phyloP scores from a whole-genome alignment of 345 rosid genomes.

The Carallia brachiata region DNA sequence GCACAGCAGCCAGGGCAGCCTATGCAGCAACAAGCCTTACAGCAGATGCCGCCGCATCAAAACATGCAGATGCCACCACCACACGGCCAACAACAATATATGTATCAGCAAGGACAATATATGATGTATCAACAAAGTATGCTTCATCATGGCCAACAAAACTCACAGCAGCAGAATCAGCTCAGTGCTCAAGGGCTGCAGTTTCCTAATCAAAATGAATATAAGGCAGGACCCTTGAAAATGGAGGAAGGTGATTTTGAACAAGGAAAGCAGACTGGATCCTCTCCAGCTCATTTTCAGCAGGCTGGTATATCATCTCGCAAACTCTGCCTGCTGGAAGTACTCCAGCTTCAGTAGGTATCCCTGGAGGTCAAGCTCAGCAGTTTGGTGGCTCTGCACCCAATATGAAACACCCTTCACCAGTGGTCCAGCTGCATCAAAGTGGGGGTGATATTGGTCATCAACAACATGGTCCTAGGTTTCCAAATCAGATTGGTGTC shows the following conservation, averaged over 20 bases:
- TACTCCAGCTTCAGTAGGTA: constrained; percentile 43
- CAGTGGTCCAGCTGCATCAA: constrained; percentile 50
- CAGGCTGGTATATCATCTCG: constrained; percentile 44
- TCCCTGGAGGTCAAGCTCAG: constrained; percentile 46
- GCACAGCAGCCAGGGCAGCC: constrained; percentile 46
- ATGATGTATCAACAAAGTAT: constrained; percentile 56
- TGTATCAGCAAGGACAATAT: constrained; percentile 55
- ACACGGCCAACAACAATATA: constrained; percentile 55
- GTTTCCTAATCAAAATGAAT: constrained; percentile 52
- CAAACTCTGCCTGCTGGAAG: constrained; percentile 49
- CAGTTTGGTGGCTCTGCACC: constrained; percentile 53
- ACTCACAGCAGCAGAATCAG: constrained; percentile 48
- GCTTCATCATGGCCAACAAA: constrained; percentile 47
- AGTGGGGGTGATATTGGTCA: constrained; percentile 48
- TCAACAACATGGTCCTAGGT: constrained; percentile 56
- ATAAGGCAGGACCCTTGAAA: constrained; percentile 39
- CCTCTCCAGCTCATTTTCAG: constrained; percentile 63
- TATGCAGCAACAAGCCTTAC: constrained; percentile 44
- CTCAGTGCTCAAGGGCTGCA: constrained; percentile 55
- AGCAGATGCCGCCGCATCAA: constrained; percentile 42
- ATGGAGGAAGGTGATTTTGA: constrained; percentile 61
- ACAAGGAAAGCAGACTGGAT: constrained; percentile 49
- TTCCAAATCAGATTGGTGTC: constrained; percentile 55
- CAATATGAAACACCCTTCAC: constrained; percentile 46
- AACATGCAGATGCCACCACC: constrained; percentile 42